These are phyloP conservation scores for Blastobotrys petasosporus DNA, from an alignment of 1,139 yeast species.

Conservation along the genomic window DNA sequence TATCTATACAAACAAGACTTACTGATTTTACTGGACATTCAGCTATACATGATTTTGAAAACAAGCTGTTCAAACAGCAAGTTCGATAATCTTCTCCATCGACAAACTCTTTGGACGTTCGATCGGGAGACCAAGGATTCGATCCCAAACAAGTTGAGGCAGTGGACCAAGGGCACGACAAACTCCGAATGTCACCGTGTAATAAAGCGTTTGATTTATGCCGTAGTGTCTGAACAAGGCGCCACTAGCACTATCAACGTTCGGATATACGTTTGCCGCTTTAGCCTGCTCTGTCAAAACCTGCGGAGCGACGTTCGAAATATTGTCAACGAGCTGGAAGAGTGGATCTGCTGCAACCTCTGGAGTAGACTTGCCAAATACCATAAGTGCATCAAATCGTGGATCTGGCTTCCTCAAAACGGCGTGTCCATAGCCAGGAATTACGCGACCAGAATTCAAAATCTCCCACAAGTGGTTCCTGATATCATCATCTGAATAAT, in stretches of 20 bases:
- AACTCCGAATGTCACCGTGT: constrained; percentile 97
- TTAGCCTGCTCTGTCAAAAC: constrained; percentile 54
- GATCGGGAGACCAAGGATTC: constrained; percentile 91
- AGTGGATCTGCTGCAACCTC: constrained; percentile 37
- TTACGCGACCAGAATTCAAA: constrained; percentile 88
- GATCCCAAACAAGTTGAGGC: constrained; percentile 93
- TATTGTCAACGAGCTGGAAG: constrained; percentile 76
- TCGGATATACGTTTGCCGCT: constrained; percentile 60
- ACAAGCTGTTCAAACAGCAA: constrained; percentile 20
- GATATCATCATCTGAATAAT: constrained; percentile 66
- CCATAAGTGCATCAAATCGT: constrained; percentile 96
- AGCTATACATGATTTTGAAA: not conserved
- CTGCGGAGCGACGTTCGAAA: constrained; percentile 47
- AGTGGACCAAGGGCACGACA: constrained; percentile 97
- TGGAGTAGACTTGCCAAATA: constrained; percentile 55
- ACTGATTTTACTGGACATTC: not conserved
- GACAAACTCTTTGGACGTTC: constrained; percentile 98
- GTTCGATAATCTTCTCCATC: constrained; percentile 38
- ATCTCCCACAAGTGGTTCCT: constrained; percentile 94
- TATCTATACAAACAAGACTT: not conserved
- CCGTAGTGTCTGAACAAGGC: constrained; percentile 92
- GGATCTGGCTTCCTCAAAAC: constrained; percentile 97
- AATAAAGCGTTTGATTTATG: constrained; percentile 88
- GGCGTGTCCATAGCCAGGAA: constrained; percentile 98
- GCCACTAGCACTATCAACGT: constrained; percentile 57